Percentiles rank a stretch among this genome's conserved stretches.
phyloP scores from a whole-genome alignment of 441 rosid species.

The Gossypium schwendimanii region DNA sequence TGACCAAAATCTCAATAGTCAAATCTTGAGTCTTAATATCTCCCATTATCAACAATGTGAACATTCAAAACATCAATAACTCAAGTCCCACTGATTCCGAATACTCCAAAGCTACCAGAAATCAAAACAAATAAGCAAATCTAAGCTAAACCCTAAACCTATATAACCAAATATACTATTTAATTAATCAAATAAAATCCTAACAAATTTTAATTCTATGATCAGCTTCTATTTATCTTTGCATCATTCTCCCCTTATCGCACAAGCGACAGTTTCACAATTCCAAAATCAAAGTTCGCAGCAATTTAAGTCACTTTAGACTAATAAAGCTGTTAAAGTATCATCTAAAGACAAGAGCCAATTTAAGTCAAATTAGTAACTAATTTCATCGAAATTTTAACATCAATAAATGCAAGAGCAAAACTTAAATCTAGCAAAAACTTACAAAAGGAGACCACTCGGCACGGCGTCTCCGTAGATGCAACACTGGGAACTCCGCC shows the following conservation, averaged over 20 bases:
- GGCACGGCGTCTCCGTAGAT: conserved; percentile 65
- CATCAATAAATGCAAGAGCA: background rate
- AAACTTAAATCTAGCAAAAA: conserved; percentile 3
- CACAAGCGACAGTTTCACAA: background rate
- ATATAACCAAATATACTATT: background rate
- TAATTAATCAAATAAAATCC: background rate
- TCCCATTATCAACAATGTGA: background rate
- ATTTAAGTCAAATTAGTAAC: background rate
- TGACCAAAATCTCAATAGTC: background rate
- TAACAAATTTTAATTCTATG: background rate
- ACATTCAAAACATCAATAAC: background rate
- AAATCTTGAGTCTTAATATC: background rate
- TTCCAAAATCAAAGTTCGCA: background rate
- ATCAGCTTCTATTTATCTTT: background rate
- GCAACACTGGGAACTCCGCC: conserved; percentile 85
- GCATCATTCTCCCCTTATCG: background rate
- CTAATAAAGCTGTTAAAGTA: background rate
- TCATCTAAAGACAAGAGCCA: background rate
- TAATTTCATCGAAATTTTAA: background rate
- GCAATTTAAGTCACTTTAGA: background rate
- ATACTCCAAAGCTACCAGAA: background rate
- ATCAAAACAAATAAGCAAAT: background rate
- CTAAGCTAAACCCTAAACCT: background rate
- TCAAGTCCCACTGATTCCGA: background rate
- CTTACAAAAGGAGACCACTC: conserved; percentile 90